Percentiles rank a stretch among this genome's conserved stretches.
Conservation (phyloP, 805 yeast genomes). For the Starmerella stellata region DNA sequence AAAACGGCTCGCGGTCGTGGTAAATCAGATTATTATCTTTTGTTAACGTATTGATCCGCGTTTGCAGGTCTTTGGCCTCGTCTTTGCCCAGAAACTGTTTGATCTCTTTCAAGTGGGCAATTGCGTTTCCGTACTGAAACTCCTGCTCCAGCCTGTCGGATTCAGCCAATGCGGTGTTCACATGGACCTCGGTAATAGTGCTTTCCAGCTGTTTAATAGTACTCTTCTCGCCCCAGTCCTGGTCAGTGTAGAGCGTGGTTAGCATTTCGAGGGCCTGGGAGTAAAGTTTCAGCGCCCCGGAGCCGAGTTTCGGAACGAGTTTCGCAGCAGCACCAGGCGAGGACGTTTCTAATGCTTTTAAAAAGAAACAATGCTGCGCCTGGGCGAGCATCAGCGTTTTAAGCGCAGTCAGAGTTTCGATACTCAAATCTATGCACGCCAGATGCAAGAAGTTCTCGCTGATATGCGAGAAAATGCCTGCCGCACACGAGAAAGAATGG, state of each 20-base stretch:
- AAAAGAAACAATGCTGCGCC: constrained; percentile 67
- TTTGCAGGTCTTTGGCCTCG: constrained; percentile 19
- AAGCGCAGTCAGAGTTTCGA: constrained; percentile 48
- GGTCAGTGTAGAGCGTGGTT: constrained; percentile 15
- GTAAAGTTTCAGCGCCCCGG: constrained; percentile 40
- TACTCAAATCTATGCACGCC: constrained; percentile 60
- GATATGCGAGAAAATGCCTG: constrained; percentile 56
- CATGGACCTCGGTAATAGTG: constrained; percentile 38
- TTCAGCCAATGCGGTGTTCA: constrained; percentile 44
- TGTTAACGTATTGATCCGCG: constrained; percentile 25
- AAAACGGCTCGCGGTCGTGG: constrained; percentile 55
- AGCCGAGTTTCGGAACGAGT: constrained; percentile 57
- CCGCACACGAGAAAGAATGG: constrained; percentile 49
- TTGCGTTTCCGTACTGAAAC: constrained; percentile 55
- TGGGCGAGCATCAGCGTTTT: constrained; percentile 58
- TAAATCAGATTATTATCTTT: constrained; percentile 84
- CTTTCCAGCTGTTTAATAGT: constrained; percentile 38
- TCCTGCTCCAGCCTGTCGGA: constrained; percentile 36
- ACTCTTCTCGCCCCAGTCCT: constrained; percentile 28
- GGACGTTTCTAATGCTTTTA: constrained; percentile 34
- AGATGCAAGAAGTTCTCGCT: constrained; percentile 75
- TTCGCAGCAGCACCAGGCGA: constrained; percentile 17
- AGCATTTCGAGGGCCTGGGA: constrained; percentile 33
- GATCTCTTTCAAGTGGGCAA: constrained; percentile 44
- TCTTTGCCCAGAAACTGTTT: constrained; percentile 4